Percentiles rank a stretch among this genome's conserved stretches.
phyloP scores from a whole-genome alignment of 148 eudicot genomes.

The Spergularia marina region DNA sequence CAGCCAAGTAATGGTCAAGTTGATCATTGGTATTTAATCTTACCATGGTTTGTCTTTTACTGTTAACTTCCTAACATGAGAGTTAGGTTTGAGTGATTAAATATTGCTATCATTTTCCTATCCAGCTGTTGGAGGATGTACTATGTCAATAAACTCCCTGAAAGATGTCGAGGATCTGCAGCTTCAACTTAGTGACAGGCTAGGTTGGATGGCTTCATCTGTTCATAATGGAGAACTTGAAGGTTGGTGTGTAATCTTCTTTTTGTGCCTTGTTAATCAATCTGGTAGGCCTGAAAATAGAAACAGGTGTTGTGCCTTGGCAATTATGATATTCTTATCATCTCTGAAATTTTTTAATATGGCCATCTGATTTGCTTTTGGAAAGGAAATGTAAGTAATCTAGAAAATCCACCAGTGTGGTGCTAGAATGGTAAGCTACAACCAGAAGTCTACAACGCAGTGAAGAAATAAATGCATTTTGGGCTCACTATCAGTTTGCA shows the following conservation, averaged over 20 bases:
- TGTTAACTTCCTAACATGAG: not conserved
- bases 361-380: not conserved
- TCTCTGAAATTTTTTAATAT: not conserved
- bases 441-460: not conserved
- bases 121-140: conserved; percentile 54
- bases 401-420: not conserved
- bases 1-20: not conserved
- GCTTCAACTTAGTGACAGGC: conserved; percentile 48
- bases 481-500: not conserved
- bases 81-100: not conserved
- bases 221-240: conserved; percentile 86
- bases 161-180: conserved; percentile 43
- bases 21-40: not conserved
- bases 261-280: too few relatives aligned
- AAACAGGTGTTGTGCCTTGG: not conserved
- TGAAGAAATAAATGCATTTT: not conserved
- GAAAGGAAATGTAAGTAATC: not conserved
- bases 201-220: conserved; percentile 93
- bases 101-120: conserved; percentile 13
- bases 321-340: not conserved
- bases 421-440: not conserved
- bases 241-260: conserved; percentile 38
- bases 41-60: not conserved
- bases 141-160: conserved; percentile 25
- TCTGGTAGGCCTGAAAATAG: not conserved